Conservation (phyloP, 306 rosid species). For the Quercus dentata region DNA sequence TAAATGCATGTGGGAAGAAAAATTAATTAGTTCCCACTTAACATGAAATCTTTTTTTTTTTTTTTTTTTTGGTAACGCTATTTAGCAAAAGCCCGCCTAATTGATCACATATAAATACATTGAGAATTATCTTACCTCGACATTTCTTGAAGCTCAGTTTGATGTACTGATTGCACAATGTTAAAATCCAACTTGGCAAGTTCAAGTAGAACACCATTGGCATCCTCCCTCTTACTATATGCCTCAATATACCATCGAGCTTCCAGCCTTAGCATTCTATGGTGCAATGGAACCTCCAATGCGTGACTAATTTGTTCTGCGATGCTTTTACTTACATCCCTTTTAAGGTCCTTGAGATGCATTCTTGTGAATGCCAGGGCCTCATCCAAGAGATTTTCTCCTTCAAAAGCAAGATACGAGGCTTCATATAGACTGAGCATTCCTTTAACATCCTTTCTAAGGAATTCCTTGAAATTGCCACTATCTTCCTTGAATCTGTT, state of each 20-base stretch:
- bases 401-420: conserved; percentile 40
- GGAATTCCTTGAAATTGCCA: conserved; percentile 19
- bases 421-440: conserved; percentile 57
- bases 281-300: conserved; percentile 49
- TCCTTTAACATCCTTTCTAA: conserved; percentile 35
- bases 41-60: neutral
- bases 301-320: conserved; percentile 36
- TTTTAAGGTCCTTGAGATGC: conserved; percentile 27
- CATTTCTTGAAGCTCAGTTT: conserved; percentile 40
- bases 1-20: neutral
- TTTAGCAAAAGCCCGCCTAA: too few relatives aligned
- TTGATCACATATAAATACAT: neutral
- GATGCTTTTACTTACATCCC: neutral
- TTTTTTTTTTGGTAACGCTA: too few relatives aligned
- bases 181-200: conserved; percentile 54
- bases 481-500: conserved; percentile 24
- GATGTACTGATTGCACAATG: conserved; percentile 37
- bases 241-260: conserved; percentile 49
- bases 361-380: conserved; percentile 35
- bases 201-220: conserved; percentile 31
- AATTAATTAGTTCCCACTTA: neutral
- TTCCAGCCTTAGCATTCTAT: conserved; percentile 39
- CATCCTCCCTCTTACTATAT: conserved; percentile 25
- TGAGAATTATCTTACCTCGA: conserved; percentile 25
- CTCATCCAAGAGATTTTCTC: conserved; percentile 45